A percentile compares a stretch with the other conserved stretches of the same genome.
These are phyloP conservation scores for Solanum ossicruentum DNA, from an alignment of 257 asterid genomes.

Conservation along the genomic window DNA sequence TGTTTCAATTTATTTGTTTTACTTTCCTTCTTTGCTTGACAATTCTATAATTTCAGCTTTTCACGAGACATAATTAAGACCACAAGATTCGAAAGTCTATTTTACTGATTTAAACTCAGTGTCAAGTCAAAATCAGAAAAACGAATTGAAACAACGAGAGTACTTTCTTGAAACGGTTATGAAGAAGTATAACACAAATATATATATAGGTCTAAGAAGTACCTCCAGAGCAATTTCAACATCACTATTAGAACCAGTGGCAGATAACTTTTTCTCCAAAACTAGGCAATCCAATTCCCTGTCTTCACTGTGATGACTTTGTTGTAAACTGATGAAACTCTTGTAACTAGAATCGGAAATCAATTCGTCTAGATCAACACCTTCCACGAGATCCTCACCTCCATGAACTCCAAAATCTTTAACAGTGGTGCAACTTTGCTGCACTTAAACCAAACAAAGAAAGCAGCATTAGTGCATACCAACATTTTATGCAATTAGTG, in stretches of 20 bases:
- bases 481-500: too few species aligned
- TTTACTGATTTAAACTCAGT: too few species aligned
- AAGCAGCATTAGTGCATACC: background rate
- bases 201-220: background rate
- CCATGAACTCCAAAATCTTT: conserved; percentile 35
- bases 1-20: too few species aligned
- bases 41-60: too few species aligned
- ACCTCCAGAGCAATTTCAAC: conserved; percentile 46
- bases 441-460: background rate
- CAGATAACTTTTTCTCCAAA: conserved; percentile 30
- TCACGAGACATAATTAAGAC: too few species aligned
- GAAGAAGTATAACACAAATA: background rate
- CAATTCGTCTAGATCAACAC: conserved; percentile 34
- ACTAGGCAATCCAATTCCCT: conserved; percentile 16
- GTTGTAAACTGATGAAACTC: conserved; percentile 22
- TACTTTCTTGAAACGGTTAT: background rate
- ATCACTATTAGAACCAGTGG: conserved; percentile 34
- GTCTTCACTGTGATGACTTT: conserved; percentile 25
- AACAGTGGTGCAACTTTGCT: conserved; percentile 21
- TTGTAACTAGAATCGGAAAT: conserved; percentile 27
- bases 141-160: too few species aligned
- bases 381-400: conserved; percentile 17
- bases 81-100: too few species aligned
- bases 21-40: too few species aligned
- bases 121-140: too few species aligned